Evolutionary conservation across 176 grass and related monocot species (phyloP), one percentile per base, ranked within the genome.

Genomic region (Thalia dealbata): DNA sequence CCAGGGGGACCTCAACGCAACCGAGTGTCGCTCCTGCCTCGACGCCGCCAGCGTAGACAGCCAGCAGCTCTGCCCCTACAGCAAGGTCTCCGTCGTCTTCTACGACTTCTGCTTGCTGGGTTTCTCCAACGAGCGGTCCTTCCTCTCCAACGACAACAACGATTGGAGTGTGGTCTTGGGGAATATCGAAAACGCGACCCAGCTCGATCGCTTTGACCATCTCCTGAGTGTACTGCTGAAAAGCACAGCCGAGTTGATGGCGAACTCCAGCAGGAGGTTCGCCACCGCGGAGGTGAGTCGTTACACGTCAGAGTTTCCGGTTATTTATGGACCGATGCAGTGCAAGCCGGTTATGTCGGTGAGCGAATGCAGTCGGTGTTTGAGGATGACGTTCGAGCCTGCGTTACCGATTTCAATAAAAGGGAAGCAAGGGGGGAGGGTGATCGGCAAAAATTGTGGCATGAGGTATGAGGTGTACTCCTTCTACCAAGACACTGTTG

Each of bases 51-150:
- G 1, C 52, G 0, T 13, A 48, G 45, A 48, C 10, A 8, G 5
- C 11, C 45, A 13, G 10, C 1, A 10, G 19, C 0, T 10, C 2
- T 85, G 78, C 74, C 13, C 8, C 14, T 60, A 64, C 60, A 27
- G 27, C 26, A 16, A 18, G 78, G 78, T 70, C 6, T 59, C 22
- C 13, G 29, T 4, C 32, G 56, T 60, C 1, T 81, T 45, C 73
- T 85, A 81, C 78, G 78, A 85, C 23, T 52, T 43, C 67, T 85
- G 83, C 78, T 51, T 74, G 42, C 11, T 85, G 11, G 26, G 74
- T 4, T 85, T 50, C 83, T 81, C 83, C n/a, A 5, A 4, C 61
- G 2, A 1, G 22, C 60, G 72, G 67, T 75, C 32, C 32, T 2
- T 87, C 71, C 46, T 67, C 6, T 18, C 60, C 42, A 24, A 1